Conservation (phyloP, 306 rosid genomes). For the Pyrus communis region DNA sequence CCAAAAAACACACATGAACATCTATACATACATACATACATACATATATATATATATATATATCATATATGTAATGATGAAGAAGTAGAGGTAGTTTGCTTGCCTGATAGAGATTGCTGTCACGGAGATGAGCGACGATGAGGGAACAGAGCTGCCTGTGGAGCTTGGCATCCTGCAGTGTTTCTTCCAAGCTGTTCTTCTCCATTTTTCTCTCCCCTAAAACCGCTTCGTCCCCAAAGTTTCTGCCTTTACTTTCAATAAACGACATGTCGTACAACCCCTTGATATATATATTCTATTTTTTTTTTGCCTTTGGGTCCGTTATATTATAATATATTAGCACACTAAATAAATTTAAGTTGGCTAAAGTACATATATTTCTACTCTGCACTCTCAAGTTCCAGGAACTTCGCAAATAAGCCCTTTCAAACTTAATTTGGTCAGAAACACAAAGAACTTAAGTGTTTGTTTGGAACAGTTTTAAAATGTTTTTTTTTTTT, state of each 20-base stretch:
- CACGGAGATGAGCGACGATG: slow-evolving; percentile 82
- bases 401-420: not conserved
- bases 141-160: slow-evolving; percentile 69
- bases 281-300: no score
- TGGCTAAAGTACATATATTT: no score
- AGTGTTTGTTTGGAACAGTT: no score
- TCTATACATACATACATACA: not conserved
- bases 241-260: not conserved
- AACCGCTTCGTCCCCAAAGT: not conserved
- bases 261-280: slow-evolving; percentile 1
- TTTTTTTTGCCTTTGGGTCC: not conserved
- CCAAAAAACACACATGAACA: not conserved
- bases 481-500: no score
- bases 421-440: no score
- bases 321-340: no score
- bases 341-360: no score
- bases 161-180: slow-evolving; percentile 62
- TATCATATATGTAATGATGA: not conserved
- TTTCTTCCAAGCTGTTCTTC: slow-evolving; percentile 38
- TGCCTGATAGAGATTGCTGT: slow-evolving; percentile 71
- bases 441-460: no score
- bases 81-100: not conserved
- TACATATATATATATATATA: not conserved
- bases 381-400: no score
- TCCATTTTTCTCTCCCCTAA: slow-evolving; percentile 32